phyloP scores from a whole-genome alignment of 1,139 yeast species.

The Suhomyces wounanorum region DNA sequence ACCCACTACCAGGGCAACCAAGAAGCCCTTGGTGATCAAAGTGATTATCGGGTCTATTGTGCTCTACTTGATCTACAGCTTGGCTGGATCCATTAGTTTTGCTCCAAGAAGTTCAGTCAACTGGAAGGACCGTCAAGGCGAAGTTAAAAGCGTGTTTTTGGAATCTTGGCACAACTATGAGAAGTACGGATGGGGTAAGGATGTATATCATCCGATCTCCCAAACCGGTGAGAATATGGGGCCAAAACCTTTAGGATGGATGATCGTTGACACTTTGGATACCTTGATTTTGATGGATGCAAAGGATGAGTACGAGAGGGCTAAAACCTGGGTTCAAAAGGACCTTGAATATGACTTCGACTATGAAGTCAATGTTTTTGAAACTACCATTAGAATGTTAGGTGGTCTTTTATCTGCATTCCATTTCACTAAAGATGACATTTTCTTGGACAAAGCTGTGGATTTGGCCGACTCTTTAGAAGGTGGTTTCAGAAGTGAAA shows the following conservation, averaged over 20 bases:
- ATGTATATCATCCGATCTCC: conserved; percentile 60
- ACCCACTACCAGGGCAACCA: conserved; percentile 12
- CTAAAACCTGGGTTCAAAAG: conserved; percentile 73
- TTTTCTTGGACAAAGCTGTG: conserved; percentile 76
- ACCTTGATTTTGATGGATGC: conserved; percentile 83
- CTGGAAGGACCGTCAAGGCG: conserved; percentile 52
- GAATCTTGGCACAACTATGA: conserved; percentile 82
- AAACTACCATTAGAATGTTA: conserved; percentile 90
- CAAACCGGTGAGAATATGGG: conserved; percentile 77
- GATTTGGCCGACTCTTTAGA: conserved; percentile 67
- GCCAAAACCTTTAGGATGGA: conserved; percentile 88
- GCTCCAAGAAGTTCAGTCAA: conserved; percentile 4
- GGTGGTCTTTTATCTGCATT: conserved; percentile 89
- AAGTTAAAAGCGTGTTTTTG: conserved; percentile 64
- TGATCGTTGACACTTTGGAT: conserved; percentile 87
- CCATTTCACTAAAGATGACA: conserved; percentile 66
- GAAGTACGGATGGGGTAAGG: conserved; percentile 81
- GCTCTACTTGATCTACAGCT: conserved; percentile 39
- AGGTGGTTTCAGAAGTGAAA: conserved; percentile 63
- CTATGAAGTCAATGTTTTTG: conserved; percentile 80
- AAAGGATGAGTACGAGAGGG: conserved; percentile 61
- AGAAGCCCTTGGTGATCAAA: conserved; percentile 40
- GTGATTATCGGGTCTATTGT: conserved; percentile 42
- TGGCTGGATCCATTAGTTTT: conserved; percentile 14
- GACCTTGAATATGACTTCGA: conserved; percentile 57